Conservation (phyloP, 192 early-diverging fungal genomes). For the Spinellus fusiger region DNA sequence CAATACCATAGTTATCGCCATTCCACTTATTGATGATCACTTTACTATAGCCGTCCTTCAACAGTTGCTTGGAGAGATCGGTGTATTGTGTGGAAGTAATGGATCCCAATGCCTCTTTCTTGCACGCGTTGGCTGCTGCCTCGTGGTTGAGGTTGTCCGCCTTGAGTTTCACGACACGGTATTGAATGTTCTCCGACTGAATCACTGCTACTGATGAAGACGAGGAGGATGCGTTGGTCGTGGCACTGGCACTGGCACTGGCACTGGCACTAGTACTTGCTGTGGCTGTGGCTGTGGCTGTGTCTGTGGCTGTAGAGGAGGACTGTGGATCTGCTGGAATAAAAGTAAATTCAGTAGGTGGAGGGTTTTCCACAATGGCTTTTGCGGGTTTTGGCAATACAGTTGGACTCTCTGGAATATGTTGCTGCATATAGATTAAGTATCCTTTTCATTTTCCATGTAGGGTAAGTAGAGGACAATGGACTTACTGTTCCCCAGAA, state of each 20-base stretch:
- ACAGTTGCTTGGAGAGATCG: background rate
- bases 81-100: background rate
- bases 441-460: background rate
- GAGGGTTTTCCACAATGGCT: too few relatives aligned
- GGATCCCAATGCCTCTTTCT: background rate
- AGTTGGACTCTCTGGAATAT: background rate
- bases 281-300: too few relatives aligned
- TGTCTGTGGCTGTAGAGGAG: too few relatives aligned
- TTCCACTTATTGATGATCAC: slow-evolving; percentile 11
- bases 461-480: background rate
- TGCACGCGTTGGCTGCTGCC: background rate
- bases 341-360: too few relatives aligned
- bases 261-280: too few relatives aligned
- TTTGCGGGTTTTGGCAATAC: too few relatives aligned
- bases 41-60: background rate
- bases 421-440: slow-evolving; percentile 2
- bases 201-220: background rate
- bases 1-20: slow-evolving; percentile 1
- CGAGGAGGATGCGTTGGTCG: background rate
- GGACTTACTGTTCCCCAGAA: slow-evolving; percentile 3
- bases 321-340: too few relatives aligned
- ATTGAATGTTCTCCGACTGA: background rate
- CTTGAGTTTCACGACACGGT: background rate
- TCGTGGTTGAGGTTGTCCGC: background rate
- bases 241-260: too few relatives aligned